A percentile compares a stretch with the other conserved stretches of the same genome.
Conservation (phyloP, 2,329 filamentous ascomycete genomes). For the Diaporthe citriasiana region DNA sequence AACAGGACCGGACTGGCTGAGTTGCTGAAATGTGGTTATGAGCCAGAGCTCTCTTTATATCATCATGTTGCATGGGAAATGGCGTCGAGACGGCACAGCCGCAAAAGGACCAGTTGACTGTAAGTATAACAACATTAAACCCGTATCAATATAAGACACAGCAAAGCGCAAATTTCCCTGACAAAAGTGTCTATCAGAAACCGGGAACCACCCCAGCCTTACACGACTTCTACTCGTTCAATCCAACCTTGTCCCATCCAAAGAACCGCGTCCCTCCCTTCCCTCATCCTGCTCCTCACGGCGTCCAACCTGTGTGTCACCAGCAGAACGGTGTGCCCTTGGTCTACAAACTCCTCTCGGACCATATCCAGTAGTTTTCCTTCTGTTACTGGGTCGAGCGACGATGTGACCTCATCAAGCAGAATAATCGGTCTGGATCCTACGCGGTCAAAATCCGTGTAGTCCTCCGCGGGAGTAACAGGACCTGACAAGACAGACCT, state of each 20-base stretch:
- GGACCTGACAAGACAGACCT: constrained; percentile 44
- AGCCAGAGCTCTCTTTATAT: constrained; percentile 16
- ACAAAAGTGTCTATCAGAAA: background rate
- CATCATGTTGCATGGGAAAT: constrained; percentile 31
- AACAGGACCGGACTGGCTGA: background rate
- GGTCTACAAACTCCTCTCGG: constrained; percentile 42
- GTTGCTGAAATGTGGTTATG: background rate
- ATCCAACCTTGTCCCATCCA: constrained; percentile 44
- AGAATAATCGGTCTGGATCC: constrained; percentile 50
- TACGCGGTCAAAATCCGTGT: background rate
- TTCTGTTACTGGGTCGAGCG: constrained; percentile 45
- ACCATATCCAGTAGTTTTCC: constrained; percentile 42
- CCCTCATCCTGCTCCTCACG: constrained; percentile 27
- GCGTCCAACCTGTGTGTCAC: constrained; percentile 46
- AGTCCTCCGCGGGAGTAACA: background rate
- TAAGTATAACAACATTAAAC: constrained; percentile 18
- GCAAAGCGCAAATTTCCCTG: background rate
- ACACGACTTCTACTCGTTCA: constrained; percentile 12
- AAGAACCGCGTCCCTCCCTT: constrained; percentile 42
- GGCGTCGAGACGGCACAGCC: constrained; percentile 33
- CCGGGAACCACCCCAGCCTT: background rate
- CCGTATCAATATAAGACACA: background rate
- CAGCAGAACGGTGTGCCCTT: constrained; percentile 45
- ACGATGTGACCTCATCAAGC: constrained; percentile 54
- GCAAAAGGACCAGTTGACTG: constrained; percentile 9